Evolutionary conservation across 2,329 filamentous ascomycete species (phyloP).

Genomic region (Colletotrichum sp.): DNA sequence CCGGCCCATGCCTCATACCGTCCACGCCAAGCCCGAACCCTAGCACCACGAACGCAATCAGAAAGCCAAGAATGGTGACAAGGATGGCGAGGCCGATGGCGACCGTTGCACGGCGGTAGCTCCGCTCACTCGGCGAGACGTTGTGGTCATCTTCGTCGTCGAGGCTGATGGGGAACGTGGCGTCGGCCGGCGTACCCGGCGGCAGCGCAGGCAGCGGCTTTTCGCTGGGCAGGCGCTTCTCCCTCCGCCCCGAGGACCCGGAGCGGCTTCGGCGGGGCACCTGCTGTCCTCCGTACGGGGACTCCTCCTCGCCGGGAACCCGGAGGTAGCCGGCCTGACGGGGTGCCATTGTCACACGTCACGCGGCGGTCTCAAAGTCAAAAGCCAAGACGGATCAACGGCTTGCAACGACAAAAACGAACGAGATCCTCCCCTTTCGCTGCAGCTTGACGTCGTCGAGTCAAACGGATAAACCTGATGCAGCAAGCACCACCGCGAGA

Average conservation of each 20-base stretch:
- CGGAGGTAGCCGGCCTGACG: conserved; percentile 17
- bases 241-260: conserved; percentile 10
- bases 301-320: conserved; percentile 13
- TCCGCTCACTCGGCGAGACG: background rate
- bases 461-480: background rate
- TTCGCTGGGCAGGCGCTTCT: conserved; percentile 23
- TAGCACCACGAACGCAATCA: conserved; percentile 41
- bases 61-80: conserved; percentile 34
- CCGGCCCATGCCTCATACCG: conserved; percentile 11
- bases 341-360: background rate
- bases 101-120: conserved; percentile 2
- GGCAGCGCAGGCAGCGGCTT: conserved; percentile 23
- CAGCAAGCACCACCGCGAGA: background rate
- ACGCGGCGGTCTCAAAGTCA: background rate
- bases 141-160: background rate
- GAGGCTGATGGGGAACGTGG: conserved; percentile 6
- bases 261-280: conserved; percentile 1
- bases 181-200: background rate
- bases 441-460: background rate
- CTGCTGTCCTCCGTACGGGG: background rate
- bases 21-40: conserved; percentile 31
- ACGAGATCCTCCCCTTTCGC: background rate
- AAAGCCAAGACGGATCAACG: background rate
- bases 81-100: conserved; percentile 25
- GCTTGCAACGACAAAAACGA: background rate